Base-by-base conservation (phyloP, 805 yeast species). In the Candida arabinofermentans region DNA sequence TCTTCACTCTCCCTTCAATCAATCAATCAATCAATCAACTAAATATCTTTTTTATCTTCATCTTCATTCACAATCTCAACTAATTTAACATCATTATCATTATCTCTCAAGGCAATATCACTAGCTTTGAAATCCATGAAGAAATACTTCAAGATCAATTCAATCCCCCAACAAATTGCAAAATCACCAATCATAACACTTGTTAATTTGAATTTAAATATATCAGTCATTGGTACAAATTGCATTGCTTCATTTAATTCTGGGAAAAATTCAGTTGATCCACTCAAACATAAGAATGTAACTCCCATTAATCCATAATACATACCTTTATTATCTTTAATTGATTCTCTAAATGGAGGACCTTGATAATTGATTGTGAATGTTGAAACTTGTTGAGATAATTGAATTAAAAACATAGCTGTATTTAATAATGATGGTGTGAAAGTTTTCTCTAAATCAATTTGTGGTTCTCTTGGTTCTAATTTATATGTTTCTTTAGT, bases 301-400 rank as follows among this genome's bases (percentile, higher is more conserved):
- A 91, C 97, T 51, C 96, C 96, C 27, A 91, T 61, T 43, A 93
- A 74, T 19, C 99, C 99, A 54, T 87, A 91, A 69, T 84, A 91
- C 98, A 93, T 93, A 51, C 97, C 98, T 66, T 83, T 86, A 69
- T 93, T 93, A 64, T 85, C 96, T 40, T 71, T 72, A 55, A 93
- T 84, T 43, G 87, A 79, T 68, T 93, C 96, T 64, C 95, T 83
- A 71, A 93, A 93, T 42, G 99, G 99, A 53, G 85, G 81, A 41
- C 99, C 99, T 70, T 88, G 96, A 66, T 93, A 93, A 69, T 93
- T 93, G 44, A 93, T 96, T 17, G 96, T 96, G 71, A 90, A 93
- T 0, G 99, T 93, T 13, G 97, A 87, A 40, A 93, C 95, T 66
- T 93, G 96, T 71, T 93, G 98, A 16, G 96, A 91, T 57, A 93